phyloP scores from a whole-genome alignment of 495 filamentous ascomycete genomes.

The Hypoxylon fuscum region DNA sequence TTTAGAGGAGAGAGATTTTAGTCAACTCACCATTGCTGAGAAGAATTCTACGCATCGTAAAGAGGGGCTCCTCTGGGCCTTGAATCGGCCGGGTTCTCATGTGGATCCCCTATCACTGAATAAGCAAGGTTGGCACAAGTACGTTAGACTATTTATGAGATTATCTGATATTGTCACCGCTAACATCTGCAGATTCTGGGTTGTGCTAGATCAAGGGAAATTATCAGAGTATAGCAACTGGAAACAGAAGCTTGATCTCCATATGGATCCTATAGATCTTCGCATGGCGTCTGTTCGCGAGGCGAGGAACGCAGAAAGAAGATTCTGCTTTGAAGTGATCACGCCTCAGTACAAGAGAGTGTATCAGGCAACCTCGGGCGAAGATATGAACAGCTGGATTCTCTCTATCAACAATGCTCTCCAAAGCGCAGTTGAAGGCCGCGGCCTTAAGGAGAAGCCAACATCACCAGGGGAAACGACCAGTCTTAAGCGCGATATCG shows the following conservation, averaged over 20 bases:
- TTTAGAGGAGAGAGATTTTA: conserved; percentile 80
- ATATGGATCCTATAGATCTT: conserved; percentile 98
- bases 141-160: conserved; percentile 49
- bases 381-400: conserved; percentile 98
- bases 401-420: conserved; percentile 95
- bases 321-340: conserved; percentile 99
- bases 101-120: conserved; percentile 94
- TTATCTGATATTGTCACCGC: background rate
- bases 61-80: conserved; percentile 93
- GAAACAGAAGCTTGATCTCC: conserved; percentile 95
- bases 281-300: conserved; percentile 97
- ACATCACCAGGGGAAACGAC: conserved; percentile 58
- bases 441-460: conserved; percentile 63
- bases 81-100: conserved; percentile 92
- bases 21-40: conserved; percentile 52
- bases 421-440: conserved; percentile 91
- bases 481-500: conserved; percentile 80
- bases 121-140: conserved; percentile 99
- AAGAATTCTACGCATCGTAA: conserved; percentile 69
- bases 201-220: conserved; percentile 95
- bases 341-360: conserved; percentile 96
- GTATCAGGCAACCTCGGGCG: conserved; percentile 96
- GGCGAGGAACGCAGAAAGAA: conserved; percentile 89
- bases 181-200: conserved; percentile 80
- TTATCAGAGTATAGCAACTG: conserved; percentile 98